A percentile compares a stretch with the other conserved stretches of the same genome.
Evolutionary conservation across 495 filamentous ascomycete species (phyloP).

Genomic region (Aspergillus sclerotiicarbonarius): DNA sequence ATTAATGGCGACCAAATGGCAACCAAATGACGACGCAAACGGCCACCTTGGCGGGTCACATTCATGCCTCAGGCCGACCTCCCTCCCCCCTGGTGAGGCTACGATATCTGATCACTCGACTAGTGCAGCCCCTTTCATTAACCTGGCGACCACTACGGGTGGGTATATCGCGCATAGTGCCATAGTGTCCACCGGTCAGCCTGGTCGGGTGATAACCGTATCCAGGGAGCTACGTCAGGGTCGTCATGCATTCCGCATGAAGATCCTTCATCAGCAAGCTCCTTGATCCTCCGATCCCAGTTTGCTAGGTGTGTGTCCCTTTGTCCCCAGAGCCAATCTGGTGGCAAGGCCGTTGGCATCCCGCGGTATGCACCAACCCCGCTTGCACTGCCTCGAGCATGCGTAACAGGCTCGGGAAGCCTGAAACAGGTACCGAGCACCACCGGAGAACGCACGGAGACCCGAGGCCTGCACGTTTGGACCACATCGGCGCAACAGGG

Average conservation of each 20-base stretch:
- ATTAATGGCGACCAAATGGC: too few relatives aligned
- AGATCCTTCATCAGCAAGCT: neutral
- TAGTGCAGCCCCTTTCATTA: neutral
- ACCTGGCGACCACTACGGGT: neutral
- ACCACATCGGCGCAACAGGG: neutral
- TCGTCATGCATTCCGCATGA: neutral
- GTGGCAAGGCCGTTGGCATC: neutral
- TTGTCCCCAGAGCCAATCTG: neutral
- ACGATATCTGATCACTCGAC: neutral
- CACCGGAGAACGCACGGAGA: neutral
- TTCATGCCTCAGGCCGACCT: neutral
- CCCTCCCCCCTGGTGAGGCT: neutral
- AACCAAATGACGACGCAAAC: too few relatives aligned
- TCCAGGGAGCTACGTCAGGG: neutral
- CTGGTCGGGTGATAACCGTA: neutral
- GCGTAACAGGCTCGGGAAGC: neutral
- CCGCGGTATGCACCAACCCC: neutral
- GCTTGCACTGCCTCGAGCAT: neutral
- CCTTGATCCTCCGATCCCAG: neutral
- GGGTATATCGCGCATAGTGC: neutral
- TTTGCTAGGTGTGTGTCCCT: neutral
- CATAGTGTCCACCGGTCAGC: neutral
- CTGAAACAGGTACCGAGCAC: neutral
- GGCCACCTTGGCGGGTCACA: too few relatives aligned
- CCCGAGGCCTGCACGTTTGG: neutral